Conservation (phyloP, 2,329 filamentous ascomycete species). For the Thermomyces lanuginosus region DNA sequence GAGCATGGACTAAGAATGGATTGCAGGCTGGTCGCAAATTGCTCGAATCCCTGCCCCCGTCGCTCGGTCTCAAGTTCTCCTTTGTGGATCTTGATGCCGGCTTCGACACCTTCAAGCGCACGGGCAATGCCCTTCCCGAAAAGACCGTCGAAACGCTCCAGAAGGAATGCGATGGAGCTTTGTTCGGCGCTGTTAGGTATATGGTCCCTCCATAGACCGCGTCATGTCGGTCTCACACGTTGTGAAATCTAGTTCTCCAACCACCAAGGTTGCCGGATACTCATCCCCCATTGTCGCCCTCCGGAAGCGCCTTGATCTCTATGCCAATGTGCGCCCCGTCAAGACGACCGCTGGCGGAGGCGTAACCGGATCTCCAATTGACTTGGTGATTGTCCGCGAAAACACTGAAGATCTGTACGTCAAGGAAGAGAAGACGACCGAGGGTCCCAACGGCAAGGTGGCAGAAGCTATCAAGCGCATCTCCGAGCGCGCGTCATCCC, state of each 20-base stretch:
- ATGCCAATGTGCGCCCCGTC: slow-evolving; percentile 93
- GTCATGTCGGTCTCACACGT: not conserved
- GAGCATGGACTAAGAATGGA: no score
- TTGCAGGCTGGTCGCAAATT: slow-evolving; percentile 59
- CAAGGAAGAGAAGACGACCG: slow-evolving; percentile 80
- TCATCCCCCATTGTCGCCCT: slow-evolving; percentile 92
- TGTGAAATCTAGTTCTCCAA: slow-evolving; percentile 49
- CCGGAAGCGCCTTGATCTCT: slow-evolving; percentile 85
- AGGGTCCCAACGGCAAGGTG: slow-evolving; percentile 57
- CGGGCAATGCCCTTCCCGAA: slow-evolving; percentile 74
- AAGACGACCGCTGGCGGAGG: slow-evolving; percentile 50
- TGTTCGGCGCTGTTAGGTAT: slow-evolving; percentile 82
- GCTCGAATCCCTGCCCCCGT: slow-evolving; percentile 82
- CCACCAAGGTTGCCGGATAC: slow-evolving; percentile 81
- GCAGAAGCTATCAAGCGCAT: slow-evolving; percentile 98
- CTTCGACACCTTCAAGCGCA: slow-evolving; percentile 83
- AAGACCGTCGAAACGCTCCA: slow-evolving; percentile 78
- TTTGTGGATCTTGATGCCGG: slow-evolving; percentile 88
- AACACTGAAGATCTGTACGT: slow-evolving; percentile 98
- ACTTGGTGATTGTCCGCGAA: slow-evolving; percentile 95
- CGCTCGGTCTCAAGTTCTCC: slow-evolving; percentile 80
- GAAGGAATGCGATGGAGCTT: slow-evolving; percentile 82
- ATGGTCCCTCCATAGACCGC: not conserved
- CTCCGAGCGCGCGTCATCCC: slow-evolving; percentile 62
- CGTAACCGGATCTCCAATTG: slow-evolving; percentile 45